phyloP scores from a whole-genome alignment of 1,284 basidiomycete genomes.

The Baeospora myosura region DNA sequence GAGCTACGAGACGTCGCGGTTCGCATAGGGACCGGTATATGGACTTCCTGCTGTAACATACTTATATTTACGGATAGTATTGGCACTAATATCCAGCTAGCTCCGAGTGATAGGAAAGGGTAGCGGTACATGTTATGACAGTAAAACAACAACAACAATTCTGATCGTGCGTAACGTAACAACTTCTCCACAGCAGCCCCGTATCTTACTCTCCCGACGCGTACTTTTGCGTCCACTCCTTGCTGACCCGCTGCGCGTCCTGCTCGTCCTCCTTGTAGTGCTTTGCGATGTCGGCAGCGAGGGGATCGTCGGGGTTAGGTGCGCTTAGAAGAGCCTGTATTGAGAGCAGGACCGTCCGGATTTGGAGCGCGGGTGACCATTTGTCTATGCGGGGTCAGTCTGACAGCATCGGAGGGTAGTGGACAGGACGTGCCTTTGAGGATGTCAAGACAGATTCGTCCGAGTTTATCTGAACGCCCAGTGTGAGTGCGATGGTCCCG shows the following conservation, averaged over 20 bases:
- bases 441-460: constrained; percentile 96
- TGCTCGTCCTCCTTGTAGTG: constrained; percentile 98
- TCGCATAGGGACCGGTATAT: neutral
- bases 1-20: constrained; percentile 15
- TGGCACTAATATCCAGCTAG: neutral
- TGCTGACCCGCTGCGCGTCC: constrained; percentile 83
- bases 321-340: constrained; percentile 93
- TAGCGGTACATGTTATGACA: neutral
- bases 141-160: neutral
- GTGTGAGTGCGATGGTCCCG: constrained; percentile 6
- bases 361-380: constrained; percentile 98
- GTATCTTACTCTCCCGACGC: too few relatives aligned
- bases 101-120: neutral
- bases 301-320: constrained; percentile 98
- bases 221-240: constrained; percentile 88
- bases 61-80: neutral
- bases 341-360: constrained; percentile 94
- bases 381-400: constrained; percentile 60
- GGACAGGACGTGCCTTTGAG: constrained; percentile 65
- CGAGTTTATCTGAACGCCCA: constrained; percentile 77
- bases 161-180: neutral
- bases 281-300: constrained; percentile 96
- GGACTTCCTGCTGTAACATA: neutral
- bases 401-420: constrained; percentile 3
- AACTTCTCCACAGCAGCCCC: too few relatives aligned